Base-by-base conservation (phyloP, 768 basidiomycete species). In the Suillus bovinus region DNA sequence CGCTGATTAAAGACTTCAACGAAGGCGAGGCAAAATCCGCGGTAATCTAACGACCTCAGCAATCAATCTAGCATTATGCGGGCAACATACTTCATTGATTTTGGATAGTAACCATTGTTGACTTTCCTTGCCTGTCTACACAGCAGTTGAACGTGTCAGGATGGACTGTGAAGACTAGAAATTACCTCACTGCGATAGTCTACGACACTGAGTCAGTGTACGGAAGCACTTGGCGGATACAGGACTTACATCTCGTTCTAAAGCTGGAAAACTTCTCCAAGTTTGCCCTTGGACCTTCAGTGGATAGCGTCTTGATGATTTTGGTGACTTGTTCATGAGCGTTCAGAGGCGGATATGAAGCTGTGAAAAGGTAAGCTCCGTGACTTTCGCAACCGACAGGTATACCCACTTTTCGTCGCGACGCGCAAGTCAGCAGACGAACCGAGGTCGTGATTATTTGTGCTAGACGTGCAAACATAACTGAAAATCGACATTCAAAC, bases 71-170 rank as follows among this genome's bases (percentile, higher is more conserved):
- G 42, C 8, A 34, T 60, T 42, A 55, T 49, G 47, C 52, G 42
- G 59, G 64, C 50, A 46, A 16, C 64, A 55, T 69, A 88, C 92
- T 82, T 93, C 78, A 20, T 74, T 65, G 64, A 94, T 87, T 74
- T 79, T 89, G 52, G 81, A 77, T 66, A 88, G 74, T 53, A 94
- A 80, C 93, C 93, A 94, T 61, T 80, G 71, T 72, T 94, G 93
- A 68, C 90, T 91, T 73, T 91, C 73, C 69, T 70, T 84, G 36
- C 93, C 93, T 22, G 85, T 88, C 90, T 93, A 63, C 16, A 57
- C 34, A 20, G 44, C 24, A 50, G 49, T 73, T 65, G 54, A 14
- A 20, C 5, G 5, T 13, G n/a, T 17, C 4, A 22, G 39, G 41
- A 16, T 22, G n/a, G 6, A 27, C 36, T 22, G 10, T 11, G 5